Conservation (phyloP, 1,139 yeast genomes). For the Yamadazyma taylorii region DNA sequence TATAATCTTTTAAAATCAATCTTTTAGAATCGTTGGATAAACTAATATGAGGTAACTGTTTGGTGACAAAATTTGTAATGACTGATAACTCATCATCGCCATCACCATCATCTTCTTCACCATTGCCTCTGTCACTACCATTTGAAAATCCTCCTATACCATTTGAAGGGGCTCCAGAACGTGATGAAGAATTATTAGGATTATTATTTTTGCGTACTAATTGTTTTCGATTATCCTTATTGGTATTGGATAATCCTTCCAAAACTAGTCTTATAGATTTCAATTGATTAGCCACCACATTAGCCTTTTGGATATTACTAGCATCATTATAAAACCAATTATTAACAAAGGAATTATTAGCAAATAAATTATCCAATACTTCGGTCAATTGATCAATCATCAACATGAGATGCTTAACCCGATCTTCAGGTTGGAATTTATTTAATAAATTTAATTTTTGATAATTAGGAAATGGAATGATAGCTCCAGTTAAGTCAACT, state of each 20-base stretch:
- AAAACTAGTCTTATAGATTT: slow-evolving; percentile 55
- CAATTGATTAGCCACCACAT: slow-evolving; percentile 60
- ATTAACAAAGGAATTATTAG: slow-evolving; percentile 36
- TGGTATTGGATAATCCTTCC: slow-evolving; percentile 46
- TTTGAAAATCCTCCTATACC: slow-evolving; percentile 26
- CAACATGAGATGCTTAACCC: slow-evolving; percentile 32
- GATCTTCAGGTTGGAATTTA: slow-evolving; percentile 29
- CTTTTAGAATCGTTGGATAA: slow-evolving; percentile 53
- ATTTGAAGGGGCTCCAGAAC: slow-evolving; percentile 22
- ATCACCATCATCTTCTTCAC: slow-evolving; percentile 37
- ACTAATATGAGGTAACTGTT: slow-evolving; percentile 46
- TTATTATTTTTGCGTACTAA: slow-evolving; percentile 18
- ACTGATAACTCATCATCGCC: slow-evolving; percentile 45
- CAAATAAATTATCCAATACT: slow-evolving; percentile 33
- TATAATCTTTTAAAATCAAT: slow-evolving; percentile 61
- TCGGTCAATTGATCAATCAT: slow-evolving; percentile 36
- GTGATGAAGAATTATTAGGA: slow-evolving; percentile 10
- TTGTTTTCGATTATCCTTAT: slow-evolving; percentile 14
- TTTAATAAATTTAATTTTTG: slow-evolving; percentile 46
- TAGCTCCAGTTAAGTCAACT: slow-evolving; percentile 56
- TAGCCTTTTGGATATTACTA: slow-evolving; percentile 53
- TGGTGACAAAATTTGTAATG: slow-evolving; percentile 44
- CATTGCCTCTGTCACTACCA: slow-evolving; percentile 23
- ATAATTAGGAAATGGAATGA: slow-evolving; percentile 57
- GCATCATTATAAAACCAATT: slow-evolving; percentile 53